phyloP scores from a whole-genome alignment of 2,329 filamentous ascomycete genomes.

The Metarhizium robertsii region DNA sequence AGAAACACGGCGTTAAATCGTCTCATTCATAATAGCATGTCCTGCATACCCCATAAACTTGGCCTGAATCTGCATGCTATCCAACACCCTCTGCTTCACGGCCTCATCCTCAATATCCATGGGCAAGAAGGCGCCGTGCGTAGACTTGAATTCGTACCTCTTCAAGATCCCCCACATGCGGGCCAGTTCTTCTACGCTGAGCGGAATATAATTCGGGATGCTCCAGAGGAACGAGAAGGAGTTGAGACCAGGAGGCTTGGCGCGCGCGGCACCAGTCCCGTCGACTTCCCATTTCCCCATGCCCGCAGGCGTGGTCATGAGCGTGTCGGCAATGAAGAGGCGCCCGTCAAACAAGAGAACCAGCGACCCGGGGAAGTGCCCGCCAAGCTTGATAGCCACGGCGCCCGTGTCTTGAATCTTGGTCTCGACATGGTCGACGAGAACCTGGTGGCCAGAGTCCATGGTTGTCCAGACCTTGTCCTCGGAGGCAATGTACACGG shows the following conservation, averaged over 20 bases:
- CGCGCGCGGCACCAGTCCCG: slow-evolving; percentile 22
- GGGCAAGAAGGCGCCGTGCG: slow-evolving; percentile 49
- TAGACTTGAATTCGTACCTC: too few species aligned
- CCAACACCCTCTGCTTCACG: slow-evolving; percentile 27
- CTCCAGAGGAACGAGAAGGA: slow-evolving; percentile 69
- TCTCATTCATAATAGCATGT: slow-evolving; percentile 2
- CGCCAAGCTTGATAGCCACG: slow-evolving; percentile 60
- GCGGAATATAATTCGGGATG: slow-evolving; percentile 65
- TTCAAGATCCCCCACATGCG: too few species aligned
- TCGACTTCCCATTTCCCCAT: slow-evolving; percentile 31
- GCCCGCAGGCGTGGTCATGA: slow-evolving; percentile 56
- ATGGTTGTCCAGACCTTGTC: too few species aligned
- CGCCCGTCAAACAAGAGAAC: slow-evolving; percentile 52
- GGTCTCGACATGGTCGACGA: slow-evolving; percentile 29
- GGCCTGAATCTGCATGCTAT: slow-evolving; percentile 70
- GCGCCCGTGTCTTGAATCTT: slow-evolving; percentile 38
- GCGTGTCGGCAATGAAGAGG: slow-evolving; percentile 69
- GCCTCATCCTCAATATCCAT: slow-evolving; percentile 45
- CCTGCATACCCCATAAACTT: slow-evolving; percentile 23
- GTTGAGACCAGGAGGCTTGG: slow-evolving; percentile 34
- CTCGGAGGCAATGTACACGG: slow-evolving; percentile 50
- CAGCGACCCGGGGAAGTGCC: slow-evolving; percentile 70
- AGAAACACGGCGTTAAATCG: slow-evolving; percentile 6
- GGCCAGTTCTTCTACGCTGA: slow-evolving; percentile 21
- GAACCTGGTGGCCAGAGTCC: too few species aligned